Evolutionary conservation across 2,329 filamentous ascomycete genomes (phyloP).

Genomic region (Epichloe sibirici): DNA sequence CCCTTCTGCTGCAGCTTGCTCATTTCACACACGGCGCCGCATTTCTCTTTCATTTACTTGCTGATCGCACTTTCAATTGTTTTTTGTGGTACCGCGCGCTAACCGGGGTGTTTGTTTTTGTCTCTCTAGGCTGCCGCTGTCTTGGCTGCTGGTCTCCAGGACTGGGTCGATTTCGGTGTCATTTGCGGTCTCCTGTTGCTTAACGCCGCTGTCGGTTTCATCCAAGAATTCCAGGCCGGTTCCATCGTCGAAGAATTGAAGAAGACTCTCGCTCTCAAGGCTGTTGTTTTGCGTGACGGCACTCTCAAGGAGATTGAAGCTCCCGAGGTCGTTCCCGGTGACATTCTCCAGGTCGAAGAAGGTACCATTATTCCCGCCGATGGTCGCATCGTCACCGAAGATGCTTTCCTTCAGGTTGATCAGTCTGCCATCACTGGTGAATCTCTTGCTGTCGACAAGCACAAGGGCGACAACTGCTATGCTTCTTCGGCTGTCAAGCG

Average conservation of each 20-base stretch:
- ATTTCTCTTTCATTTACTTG: neutral
- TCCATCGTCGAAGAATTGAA: constrained; percentile 86
- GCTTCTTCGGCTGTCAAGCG: constrained; percentile 84
- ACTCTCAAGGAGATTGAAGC: constrained; percentile 68
- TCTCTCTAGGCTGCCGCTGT: constrained; percentile 53
- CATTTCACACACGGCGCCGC: neutral
- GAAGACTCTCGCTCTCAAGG: constrained; percentile 80
- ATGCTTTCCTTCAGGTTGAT: constrained; percentile 79
- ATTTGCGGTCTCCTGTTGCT: constrained; percentile 74
- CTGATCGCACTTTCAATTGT: neutral
- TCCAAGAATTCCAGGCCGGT: constrained; percentile 82
- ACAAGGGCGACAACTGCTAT: constrained; percentile 68
- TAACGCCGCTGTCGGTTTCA: constrained; percentile 75
- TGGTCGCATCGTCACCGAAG: constrained; percentile 72
- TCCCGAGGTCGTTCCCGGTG: constrained; percentile 74
- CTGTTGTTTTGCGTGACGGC: constrained; percentile 71
- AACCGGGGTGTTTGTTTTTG: constrained; percentile 10
- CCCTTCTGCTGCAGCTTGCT: neutral
- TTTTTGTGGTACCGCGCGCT: constrained; percentile 9
- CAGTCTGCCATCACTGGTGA: constrained; percentile 88
- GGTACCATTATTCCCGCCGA: constrained; percentile 87
- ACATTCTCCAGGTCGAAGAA: constrained; percentile 81
- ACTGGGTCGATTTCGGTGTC: constrained; percentile 91
- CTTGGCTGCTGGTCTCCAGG: constrained; percentile 69
- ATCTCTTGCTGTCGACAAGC: constrained; percentile 83